A percentile compares a stretch with the other conserved stretches of the same genome.
These are phyloP conservation scores for Suhomyces prunicola DNA, from an alignment of 805 yeast species.

Conservation along the genomic window DNA sequence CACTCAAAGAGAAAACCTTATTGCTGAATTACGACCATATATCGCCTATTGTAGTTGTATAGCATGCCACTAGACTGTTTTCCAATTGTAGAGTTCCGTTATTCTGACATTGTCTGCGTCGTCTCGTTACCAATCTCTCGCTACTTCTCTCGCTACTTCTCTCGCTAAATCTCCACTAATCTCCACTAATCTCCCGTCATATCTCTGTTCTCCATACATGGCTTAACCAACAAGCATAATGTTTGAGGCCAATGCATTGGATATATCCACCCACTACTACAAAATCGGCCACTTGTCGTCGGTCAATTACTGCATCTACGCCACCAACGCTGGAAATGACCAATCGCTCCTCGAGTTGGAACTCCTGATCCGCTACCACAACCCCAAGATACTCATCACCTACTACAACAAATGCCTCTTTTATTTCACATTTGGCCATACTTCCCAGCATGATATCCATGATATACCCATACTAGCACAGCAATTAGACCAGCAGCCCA, in stretches of 20 bases:
- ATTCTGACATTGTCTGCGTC: neutral
- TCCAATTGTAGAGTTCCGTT: neutral
- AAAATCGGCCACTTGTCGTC: conserved; percentile 36
- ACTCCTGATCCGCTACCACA: conserved; percentile 29
- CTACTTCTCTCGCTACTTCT: neutral
- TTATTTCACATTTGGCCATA: conserved; percentile 32
- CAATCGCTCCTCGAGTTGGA: conserved; percentile 41
- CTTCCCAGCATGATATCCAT: neutral
- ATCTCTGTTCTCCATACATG: neutral
- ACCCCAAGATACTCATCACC: conserved; percentile 38
- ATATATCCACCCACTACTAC: conserved; percentile 36
- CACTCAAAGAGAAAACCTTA: neutral
- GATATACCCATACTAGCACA: conserved; percentile 3
- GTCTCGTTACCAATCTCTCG: neutral
- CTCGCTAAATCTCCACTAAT: neutral
- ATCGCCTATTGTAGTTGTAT: neutral
- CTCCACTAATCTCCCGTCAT: neutral
- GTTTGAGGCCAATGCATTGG: conserved; percentile 17
- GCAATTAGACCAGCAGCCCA: neutral
- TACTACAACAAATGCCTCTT: conserved; percentile 41
- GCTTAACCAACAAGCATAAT: neutral
- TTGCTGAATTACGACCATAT: too few species aligned
- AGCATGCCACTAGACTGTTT: neutral
- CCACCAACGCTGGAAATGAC: conserved; percentile 27
- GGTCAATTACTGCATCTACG: conserved; percentile 30